phyloP scores from a whole-genome alignment of 225 moss, liverwort and hornwort species.

The Physcomitrellopsis africana region DNA sequence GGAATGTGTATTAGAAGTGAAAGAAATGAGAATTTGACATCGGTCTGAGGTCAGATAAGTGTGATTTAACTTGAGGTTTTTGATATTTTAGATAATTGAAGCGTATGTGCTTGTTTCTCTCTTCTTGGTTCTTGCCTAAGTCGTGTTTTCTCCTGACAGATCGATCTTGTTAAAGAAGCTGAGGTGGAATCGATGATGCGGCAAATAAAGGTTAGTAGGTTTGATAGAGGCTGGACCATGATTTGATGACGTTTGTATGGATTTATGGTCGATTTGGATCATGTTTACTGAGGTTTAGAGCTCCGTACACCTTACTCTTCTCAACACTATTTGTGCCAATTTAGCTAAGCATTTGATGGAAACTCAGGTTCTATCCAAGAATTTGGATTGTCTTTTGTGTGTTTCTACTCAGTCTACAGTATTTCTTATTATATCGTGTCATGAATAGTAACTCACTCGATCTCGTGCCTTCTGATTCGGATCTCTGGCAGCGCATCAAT shows the following conservation, averaged over 20 bases:
- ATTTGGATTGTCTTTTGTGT: too few relatives aligned
- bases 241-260: slow-evolving; percentile 3
- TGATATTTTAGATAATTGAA: not conserved
- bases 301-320: too few relatives aligned
- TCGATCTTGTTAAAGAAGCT: slow-evolving; percentile 78
- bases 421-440: not conserved
- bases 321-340: too few relatives aligned
- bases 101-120: slow-evolving; percentile 14
- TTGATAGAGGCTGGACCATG: slow-evolving; percentile 7
- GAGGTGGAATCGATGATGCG: slow-evolving; percentile 58
- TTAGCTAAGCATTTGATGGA: too few relatives aligned
- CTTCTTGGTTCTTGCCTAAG: slow-evolving; percentile 18
- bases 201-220: slow-evolving; percentile 70
- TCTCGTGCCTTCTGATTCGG: slow-evolving; percentile 10
- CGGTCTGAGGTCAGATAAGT: too few relatives aligned
- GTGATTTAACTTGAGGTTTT: not conserved
- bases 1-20: too few relatives aligned
- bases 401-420: too few relatives aligned
- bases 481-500: slow-evolving; percentile 83
- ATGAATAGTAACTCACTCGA: slow-evolving; percentile 17
- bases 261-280: too few relatives aligned
- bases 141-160: slow-evolving; percentile 48
- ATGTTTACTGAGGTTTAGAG: too few relatives aligned
- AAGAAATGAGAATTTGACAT: too few relatives aligned
- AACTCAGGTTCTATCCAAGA: too few relatives aligned